These are phyloP conservation scores for Hordeum vulgare DNA, from an alignment of 176 grass and related monocot species.

Conservation along the genomic window MorexV3_pseudomolecules_assembly NC_058523.1:539619011-539619510, in stretches of 20 bases:
- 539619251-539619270: conserved; percentile 3
- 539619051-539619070: background rate
- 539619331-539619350: conserved; percentile 19
- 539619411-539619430: no score
- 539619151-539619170: background rate
- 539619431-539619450: no score
- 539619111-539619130: background rate
- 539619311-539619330: conserved; percentile 16
- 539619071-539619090: background rate
- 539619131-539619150: background rate
- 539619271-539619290: conserved; percentile 19
- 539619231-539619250: background rate
- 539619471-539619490: background rate
- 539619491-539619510: background rate
- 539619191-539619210: background rate
- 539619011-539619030: background rate
- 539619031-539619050: background rate
- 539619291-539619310: conserved; percentile 12
- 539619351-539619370: conserved; percentile 17
- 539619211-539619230: background rate
- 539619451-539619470: background rate
- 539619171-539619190: background rate
- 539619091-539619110: background rate
- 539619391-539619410: conserved; percentile 6
- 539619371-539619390: background rate